Base-by-base conservation (phyloP, 2,329 filamentous ascomycete genomes). In the Hymenoscyphus repandus region DNA sequence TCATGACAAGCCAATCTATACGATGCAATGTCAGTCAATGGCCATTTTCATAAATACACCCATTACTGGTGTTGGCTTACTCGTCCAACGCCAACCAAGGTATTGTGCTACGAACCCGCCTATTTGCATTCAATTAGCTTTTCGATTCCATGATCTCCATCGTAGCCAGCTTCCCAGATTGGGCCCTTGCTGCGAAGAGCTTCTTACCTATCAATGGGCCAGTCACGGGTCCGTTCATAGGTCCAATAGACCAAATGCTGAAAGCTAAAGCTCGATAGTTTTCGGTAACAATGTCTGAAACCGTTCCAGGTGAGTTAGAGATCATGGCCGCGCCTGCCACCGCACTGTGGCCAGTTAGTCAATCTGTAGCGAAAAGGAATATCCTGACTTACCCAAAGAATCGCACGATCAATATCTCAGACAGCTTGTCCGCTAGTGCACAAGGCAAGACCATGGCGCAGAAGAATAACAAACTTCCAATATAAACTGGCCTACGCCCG, bases 41-140 rank as follows among this genome's bases (percentile, higher is more conserved):
- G 22, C 22, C 22, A 27, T 27, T 7, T 27, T 7, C 22, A 4
- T 27, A 27, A 27, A 27, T 7, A 27, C 22, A 27, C 22, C 22
- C 22, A 7, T 4, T 27, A 7, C 22, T 27, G 22, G 22, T 27
- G 22, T 7, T 27, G 22, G 7, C 22, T 27, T 27, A 27, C 22
- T 87, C 34, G 85, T 85, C 89, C 90, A 96, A 30, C 90, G 73
- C 91, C 91, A 96, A 10, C 89, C 90, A 2, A 93, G 72, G 56
- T 86, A 82, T 66, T 90, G 76, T 58, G 68, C 88, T 1, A 87
- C 80, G 59, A 95, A 95, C 0, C 90, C 90, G 2, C 40, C 40
- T 31, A 43, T 4, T 4, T 4, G 7, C 22, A 27, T 7, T 27
- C 22, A 27, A 27, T 27, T 27, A 27, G 22, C 22, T 27, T 27